phyloP scores from a whole-genome alignment of 306 rosid species.

The Castanospermum australe region DNA sequence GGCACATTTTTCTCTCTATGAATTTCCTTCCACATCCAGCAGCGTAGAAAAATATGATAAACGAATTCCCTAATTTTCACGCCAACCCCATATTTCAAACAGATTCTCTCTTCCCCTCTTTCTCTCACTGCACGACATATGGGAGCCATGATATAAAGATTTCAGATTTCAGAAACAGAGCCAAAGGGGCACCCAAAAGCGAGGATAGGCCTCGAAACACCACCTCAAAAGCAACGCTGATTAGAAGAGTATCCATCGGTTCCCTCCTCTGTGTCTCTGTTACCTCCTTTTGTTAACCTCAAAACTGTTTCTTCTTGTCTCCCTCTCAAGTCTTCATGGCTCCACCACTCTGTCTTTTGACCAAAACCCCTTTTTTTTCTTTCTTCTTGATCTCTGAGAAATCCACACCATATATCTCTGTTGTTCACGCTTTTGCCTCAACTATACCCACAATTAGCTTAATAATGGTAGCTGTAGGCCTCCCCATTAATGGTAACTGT shows the following conservation, averaged over 20 bases:
- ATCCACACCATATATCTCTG: neutral
- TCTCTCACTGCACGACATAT: slow-evolving; percentile 8
- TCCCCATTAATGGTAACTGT: slow-evolving; percentile 25
- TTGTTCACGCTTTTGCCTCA: slow-evolving; percentile 21
- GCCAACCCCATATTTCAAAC: slow-evolving; percentile 45
- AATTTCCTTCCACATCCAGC: neutral
- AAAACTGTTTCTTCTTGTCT: slow-evolving; percentile 35
- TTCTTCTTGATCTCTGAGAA: slow-evolving; percentile 21
- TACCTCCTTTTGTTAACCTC: slow-evolving; percentile 27
- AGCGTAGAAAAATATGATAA: slow-evolving; percentile 9
- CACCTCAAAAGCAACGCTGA: slow-evolving; percentile 66
- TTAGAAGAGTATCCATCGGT: slow-evolving; percentile 44
- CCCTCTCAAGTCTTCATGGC: slow-evolving; percentile 37
- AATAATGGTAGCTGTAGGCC: slow-evolving; percentile 41
- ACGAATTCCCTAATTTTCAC: slow-evolving; percentile 26
- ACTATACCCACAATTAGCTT: neutral
- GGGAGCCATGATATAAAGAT: slow-evolving; percentile 18
- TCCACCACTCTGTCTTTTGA: slow-evolving; percentile 58
- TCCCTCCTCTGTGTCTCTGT: slow-evolving; percentile 36
- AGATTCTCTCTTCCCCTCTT: slow-evolving; percentile 31
- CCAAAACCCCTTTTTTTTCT: slow-evolving; percentile 32
- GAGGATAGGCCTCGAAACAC: slow-evolving; percentile 39
- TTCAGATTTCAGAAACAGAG: slow-evolving; percentile 38
- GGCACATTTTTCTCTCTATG: slow-evolving; percentile 14
- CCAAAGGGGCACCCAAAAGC: slow-evolving; percentile 36